Percentiles rank a stretch among this genome's conserved stretches.
Conservation (phyloP, 306 rosid species). For the Corylus americana region DNA sequence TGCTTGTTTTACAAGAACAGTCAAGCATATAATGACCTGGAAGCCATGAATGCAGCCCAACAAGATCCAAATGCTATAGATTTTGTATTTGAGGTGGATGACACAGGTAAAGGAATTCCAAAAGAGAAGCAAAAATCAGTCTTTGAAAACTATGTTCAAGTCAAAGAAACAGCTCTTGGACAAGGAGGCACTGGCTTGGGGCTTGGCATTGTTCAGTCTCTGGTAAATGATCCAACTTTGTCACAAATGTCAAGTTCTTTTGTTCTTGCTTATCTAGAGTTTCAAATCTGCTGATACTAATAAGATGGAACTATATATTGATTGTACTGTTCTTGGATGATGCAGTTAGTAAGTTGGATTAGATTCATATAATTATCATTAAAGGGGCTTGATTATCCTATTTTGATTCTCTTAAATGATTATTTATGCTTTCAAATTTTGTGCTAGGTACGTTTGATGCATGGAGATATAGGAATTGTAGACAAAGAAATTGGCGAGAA, state of each 20-base stretch:
- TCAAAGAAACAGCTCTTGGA: constrained; percentile 56
- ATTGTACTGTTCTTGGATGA: not conserved
- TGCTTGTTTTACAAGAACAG: constrained; percentile 41
- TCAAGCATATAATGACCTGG: constrained; percentile 16
- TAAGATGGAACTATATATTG: not conserved
- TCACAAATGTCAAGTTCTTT: not conserved
- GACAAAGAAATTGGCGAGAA: constrained; percentile 66
- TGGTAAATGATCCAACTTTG: constrained; percentile 44
- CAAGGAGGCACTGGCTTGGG: constrained; percentile 89
- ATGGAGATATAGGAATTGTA: constrained; percentile 67
- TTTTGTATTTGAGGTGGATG: constrained; percentile 79
- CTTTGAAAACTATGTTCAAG: constrained; percentile 79
- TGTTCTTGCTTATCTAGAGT: not conserved
- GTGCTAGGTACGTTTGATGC: constrained; percentile 75
- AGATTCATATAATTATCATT: not conserved
- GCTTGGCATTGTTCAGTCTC: constrained; percentile 83
- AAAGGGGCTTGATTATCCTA: not conserved
- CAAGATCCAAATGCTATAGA: constrained; percentile 46
- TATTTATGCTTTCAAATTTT: not conserved
- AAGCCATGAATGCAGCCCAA: constrained; percentile 31
- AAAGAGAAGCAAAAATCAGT: constrained; percentile 62
- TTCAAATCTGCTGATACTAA: not conserved
- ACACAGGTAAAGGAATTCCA: constrained; percentile 88
- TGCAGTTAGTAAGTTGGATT: not conserved
- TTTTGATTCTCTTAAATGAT: not conserved